Percentiles rank a stretch among this genome's conserved stretches.
These are phyloP conservation scores for Aspergillus melleus DNA, from an alignment of 2,329 filamentous ascomycete species.

Conservation along the genomic window DNA sequence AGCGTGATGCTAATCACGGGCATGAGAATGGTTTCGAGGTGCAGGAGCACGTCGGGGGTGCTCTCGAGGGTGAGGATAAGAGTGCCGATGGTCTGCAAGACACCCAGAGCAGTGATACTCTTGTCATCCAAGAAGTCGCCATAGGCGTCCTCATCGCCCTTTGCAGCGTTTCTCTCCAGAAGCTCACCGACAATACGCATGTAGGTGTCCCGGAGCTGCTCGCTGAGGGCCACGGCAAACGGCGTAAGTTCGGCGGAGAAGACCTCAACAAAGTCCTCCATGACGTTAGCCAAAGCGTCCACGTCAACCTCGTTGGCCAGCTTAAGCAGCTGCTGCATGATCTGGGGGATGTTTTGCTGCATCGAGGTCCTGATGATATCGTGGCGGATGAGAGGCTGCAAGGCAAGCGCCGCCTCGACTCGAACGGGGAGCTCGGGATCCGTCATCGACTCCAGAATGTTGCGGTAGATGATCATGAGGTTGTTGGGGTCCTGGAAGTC, in stretches of 20 bases:
- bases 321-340: slow-evolving; percentile 98
- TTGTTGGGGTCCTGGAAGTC: slow-evolving; percentile 97
- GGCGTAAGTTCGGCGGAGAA: slow-evolving; percentile 96
- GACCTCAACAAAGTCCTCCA: slow-evolving; percentile 99
- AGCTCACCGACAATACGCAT: slow-evolving; percentile 89
- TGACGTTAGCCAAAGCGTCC: slow-evolving; percentile 94
- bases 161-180: slow-evolving; percentile 77
- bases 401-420: slow-evolving; percentile 87
- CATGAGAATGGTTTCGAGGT: slow-evolving; percentile 95
- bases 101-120: slow-evolving; percentile 94
- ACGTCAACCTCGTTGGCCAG: slow-evolving; percentile 97
- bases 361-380: slow-evolving; percentile 92
- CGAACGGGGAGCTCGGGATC: slow-evolving; percentile 90
- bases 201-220: slow-evolving; percentile 95
- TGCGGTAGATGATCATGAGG: slow-evolving; percentile 91
- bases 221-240: slow-evolving; percentile 92
- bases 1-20: slow-evolving; percentile 94
- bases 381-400: slow-evolving; percentile 94
- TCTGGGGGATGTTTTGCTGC: slow-evolving; percentile 97
- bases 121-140: slow-evolving; percentile 96
- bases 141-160: slow-evolving; percentile 74
- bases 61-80: slow-evolving; percentile 95
- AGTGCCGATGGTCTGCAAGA: slow-evolving; percentile 95
- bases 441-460: slow-evolving; percentile 95
- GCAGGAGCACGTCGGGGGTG: slow-evolving; percentile 89